phyloP scores from a whole-genome alignment of 805 yeast genomes.

The Diddensiella transvaalensis region DNA sequence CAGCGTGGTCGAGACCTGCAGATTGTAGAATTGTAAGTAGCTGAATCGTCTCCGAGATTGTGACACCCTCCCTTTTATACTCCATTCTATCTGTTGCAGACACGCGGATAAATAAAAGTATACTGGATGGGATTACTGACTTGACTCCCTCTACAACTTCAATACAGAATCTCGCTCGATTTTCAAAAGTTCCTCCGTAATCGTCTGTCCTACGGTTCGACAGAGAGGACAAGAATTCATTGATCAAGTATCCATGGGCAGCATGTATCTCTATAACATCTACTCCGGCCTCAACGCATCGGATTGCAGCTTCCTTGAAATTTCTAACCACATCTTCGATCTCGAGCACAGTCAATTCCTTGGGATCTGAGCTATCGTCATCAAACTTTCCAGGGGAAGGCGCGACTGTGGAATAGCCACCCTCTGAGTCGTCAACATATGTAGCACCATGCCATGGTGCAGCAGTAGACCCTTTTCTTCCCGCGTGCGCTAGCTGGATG shows the following conservation, averaged over 20 bases:
- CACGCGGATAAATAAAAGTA: constrained; percentile 47
- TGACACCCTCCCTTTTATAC: constrained; percentile 17
- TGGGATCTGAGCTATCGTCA: constrained; percentile 40
- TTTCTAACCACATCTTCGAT: constrained; percentile 39
- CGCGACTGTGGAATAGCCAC: constrained; percentile 36
- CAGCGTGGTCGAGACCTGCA: constrained; percentile 47
- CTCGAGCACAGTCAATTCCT: constrained; percentile 34
- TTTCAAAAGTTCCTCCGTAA: constrained; percentile 61
- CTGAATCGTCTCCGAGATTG: constrained; percentile 15
- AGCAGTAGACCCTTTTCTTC: constrained; percentile 45
- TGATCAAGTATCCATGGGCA: constrained; percentile 58
- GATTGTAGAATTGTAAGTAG: constrained; percentile 18
- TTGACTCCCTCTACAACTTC: constrained; percentile 47
- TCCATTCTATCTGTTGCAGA: constrained; percentile 44
- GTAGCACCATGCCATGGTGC: constrained; percentile 25
- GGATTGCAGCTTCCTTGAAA: constrained; percentile 46
- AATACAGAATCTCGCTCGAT: constrained; percentile 46
- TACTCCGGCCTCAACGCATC: constrained; percentile 50
- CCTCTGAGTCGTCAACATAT: constrained; percentile 31
- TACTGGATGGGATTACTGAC: constrained; percentile 38
- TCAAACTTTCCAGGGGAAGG: constrained; percentile 18
- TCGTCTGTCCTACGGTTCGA: constrained; percentile 55
- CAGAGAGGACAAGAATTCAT: constrained; percentile 43
- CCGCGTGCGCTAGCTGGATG: constrained; percentile 54
- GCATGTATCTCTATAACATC: constrained; percentile 64